These are phyloP conservation scores for Apiosordaria backusii DNA, from an alignment of 495 filamentous ascomycete species.

Conservation along the genomic window DNA sequence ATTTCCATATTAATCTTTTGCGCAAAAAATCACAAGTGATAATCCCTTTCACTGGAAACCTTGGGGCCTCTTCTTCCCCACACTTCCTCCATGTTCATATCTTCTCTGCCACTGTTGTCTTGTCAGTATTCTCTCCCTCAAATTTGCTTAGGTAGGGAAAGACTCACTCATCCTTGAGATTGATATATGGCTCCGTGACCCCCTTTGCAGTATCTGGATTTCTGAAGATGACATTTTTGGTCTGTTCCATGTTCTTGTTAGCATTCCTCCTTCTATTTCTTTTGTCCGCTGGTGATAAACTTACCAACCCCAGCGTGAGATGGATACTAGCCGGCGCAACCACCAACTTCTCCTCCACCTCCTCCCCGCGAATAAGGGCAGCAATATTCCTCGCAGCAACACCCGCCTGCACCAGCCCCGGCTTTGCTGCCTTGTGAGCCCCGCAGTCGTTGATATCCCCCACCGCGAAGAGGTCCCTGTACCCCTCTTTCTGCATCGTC, in stretches of 20 bases:
- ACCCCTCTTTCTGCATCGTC: conserved; percentile 53
- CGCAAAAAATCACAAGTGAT: conserved; percentile 31
- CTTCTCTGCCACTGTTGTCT: conserved; percentile 40
- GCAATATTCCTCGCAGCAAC: conserved; percentile 55
- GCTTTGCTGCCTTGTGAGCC: conserved; percentile 52
- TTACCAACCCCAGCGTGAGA: conserved; percentile 51
- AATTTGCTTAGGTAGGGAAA: background rate
- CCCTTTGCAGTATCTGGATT: conserved; percentile 46
- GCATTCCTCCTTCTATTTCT: background rate
- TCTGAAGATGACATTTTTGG: conserved; percentile 48
- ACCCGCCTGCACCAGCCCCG: conserved; percentile 49
- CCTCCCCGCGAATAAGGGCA: conserved; percentile 37
- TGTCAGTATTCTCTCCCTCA: conserved; percentile 19
- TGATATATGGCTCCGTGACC: conserved; percentile 44
- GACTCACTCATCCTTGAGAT: conserved; percentile 46
- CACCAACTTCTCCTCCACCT: conserved; percentile 31
- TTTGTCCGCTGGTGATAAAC: conserved; percentile 14
- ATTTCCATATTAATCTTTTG: background rate
- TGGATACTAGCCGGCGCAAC: conserved; percentile 45
- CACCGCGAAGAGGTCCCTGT: conserved; percentile 44
- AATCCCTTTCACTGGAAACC: conserved; percentile 33
- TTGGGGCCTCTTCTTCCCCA: conserved; percentile 43
- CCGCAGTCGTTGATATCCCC: conserved; percentile 60
- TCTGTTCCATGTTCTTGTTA: conserved; percentile 29
- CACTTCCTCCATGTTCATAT: conserved; percentile 49